phyloP scores from a whole-genome alignment of 2,329 filamentous ascomycete genomes.

The Diplodia scrobiculata region DNA sequence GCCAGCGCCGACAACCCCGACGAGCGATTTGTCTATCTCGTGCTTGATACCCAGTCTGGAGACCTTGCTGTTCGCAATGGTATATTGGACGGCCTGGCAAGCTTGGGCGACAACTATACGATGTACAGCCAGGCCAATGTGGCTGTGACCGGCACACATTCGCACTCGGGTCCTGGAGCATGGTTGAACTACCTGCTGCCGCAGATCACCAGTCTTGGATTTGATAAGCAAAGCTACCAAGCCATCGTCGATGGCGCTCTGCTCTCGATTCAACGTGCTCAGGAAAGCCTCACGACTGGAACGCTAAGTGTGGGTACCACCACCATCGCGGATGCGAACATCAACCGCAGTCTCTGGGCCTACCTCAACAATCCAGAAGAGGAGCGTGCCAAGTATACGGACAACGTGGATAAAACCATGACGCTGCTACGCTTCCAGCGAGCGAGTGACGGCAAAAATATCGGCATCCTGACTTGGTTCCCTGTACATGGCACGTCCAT shows the following conservation, averaged over 20 bases:
- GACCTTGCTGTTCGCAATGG: constrained; percentile 87
- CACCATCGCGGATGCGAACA: constrained; percentile 73
- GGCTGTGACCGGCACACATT: constrained; percentile 89
- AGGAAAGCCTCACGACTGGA: constrained; percentile 70
- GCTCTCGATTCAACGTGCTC: constrained; percentile 78
- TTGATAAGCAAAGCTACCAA: constrained; percentile 81
- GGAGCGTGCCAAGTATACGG: constrained; percentile 70
- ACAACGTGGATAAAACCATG: constrained; percentile 72
- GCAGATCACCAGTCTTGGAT: constrained; percentile 85
- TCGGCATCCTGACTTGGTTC: constrained; percentile 87
- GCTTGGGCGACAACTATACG: constrained; percentile 70
- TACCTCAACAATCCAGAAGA: constrained; percentile 81
- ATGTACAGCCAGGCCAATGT: constrained; percentile 79
- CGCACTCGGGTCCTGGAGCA: constrained; percentile 84
- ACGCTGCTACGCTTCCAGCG: constrained; percentile 78
- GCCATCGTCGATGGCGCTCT: constrained; percentile 87
- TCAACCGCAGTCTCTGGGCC: constrained; percentile 84
- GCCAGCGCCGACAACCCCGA: constrained; percentile 65
- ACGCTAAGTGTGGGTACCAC: constrained; percentile 70
- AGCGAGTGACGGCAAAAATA: constrained; percentile 71
- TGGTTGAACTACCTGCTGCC: constrained; percentile 95
- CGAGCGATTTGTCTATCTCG: constrained; percentile 81
- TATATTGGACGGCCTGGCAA: constrained; percentile 73
- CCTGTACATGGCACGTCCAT: constrained; percentile 90
- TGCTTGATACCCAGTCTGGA: constrained; percentile 83